These are phyloP conservation scores for Selaginella moellendorffii DNA, from an alignment of 75 land plant species.

Conservation along the genomic window DNA sequence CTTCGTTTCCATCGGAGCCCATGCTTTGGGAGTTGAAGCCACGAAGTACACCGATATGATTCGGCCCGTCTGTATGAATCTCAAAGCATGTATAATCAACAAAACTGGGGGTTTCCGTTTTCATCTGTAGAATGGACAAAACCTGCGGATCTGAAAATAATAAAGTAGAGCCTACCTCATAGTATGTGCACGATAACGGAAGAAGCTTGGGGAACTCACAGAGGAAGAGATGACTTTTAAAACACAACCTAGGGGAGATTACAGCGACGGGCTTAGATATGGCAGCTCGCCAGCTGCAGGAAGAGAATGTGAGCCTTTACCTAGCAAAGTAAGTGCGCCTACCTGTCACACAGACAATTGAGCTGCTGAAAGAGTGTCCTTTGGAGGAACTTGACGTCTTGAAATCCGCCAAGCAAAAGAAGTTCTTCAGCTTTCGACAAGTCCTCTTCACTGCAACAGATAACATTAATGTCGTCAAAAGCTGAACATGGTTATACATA, in stretches of 20 bases:
- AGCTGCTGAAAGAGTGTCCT: constrained; percentile 61
- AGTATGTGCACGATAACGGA: neutral
- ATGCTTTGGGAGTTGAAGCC: constrained; percentile 17
- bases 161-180: neutral
- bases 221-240: constrained; percentile 35
- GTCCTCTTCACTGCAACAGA: constrained; percentile 36
- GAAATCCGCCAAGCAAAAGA: constrained; percentile 69
- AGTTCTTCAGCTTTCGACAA: constrained; percentile 43
- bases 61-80: constrained; percentile 28
- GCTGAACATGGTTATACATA: constrained; percentile 21
- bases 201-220: constrained; percentile 14
- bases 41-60: constrained; percentile 42
- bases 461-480: neutral
- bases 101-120: constrained; percentile 12
- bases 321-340: neutral
- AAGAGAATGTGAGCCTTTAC: neutral
- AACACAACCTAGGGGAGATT: constrained; percentile 45
- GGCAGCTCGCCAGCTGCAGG: constrained; percentile 58
- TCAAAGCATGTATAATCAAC: constrained; percentile 34
- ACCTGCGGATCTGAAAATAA: neutral
- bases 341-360: constrained; percentile 46
- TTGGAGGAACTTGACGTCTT: constrained; percentile 46
- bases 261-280: constrained; percentile 57
- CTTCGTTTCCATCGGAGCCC: constrained; percentile 14
- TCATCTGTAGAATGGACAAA: neutral